These are phyloP conservation scores for Evernia prunastri DNA, from an alignment of 495 filamentous ascomycete genomes.

Conservation along the genomic window DNA sequence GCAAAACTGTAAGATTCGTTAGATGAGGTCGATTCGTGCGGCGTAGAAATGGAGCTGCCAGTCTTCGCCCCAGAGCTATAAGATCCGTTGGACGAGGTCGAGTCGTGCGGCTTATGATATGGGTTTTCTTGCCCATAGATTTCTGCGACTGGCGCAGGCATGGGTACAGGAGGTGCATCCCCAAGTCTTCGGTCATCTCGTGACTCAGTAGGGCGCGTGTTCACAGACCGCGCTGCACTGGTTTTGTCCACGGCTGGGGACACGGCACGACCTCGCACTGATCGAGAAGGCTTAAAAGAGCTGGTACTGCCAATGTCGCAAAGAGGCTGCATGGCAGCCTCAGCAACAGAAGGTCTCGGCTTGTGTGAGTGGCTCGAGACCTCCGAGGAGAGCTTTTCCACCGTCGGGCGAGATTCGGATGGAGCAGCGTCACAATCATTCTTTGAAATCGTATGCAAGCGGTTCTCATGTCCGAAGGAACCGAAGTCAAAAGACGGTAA, in stretches of 20 bases:
- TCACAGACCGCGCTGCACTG: not conserved
- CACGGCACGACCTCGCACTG: slow-evolving; percentile 29
- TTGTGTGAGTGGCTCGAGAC: slow-evolving; percentile 18
- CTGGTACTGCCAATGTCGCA: slow-evolving; percentile 29
- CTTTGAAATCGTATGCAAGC: slow-evolving; percentile 52
- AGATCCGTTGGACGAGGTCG: slow-evolving; percentile 63
- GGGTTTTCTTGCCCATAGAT: slow-evolving; percentile 49
- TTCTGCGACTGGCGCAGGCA: slow-evolving; percentile 37
- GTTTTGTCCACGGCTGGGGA: slow-evolving; percentile 8
- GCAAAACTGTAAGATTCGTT: slow-evolving; percentile 59
- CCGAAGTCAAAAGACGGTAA: slow-evolving; percentile 33
- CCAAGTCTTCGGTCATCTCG: slow-evolving; percentile 12
- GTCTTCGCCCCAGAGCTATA: slow-evolving; percentile 56
- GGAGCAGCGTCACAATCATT: slow-evolving; percentile 30
- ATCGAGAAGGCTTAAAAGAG: slow-evolving; percentile 26
- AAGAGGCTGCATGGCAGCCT: slow-evolving; percentile 35
- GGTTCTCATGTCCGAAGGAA: slow-evolving; percentile 36
- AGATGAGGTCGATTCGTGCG: slow-evolving; percentile 45
- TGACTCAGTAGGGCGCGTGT: not conserved
- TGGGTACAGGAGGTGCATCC: slow-evolving; percentile 25
- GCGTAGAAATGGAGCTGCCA: slow-evolving; percentile 65
- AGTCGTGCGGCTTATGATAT: slow-evolving; percentile 59
- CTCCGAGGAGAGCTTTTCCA: slow-evolving; percentile 18
- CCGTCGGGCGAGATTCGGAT: slow-evolving; percentile 5
- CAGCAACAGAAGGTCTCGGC: slow-evolving; percentile 21